Evolutionary conservation across 1,284 basidiomycete genomes (phyloP), one percentile per base, ranked within the genome.

Genomic region (Fomes fomentarius): DNA sequence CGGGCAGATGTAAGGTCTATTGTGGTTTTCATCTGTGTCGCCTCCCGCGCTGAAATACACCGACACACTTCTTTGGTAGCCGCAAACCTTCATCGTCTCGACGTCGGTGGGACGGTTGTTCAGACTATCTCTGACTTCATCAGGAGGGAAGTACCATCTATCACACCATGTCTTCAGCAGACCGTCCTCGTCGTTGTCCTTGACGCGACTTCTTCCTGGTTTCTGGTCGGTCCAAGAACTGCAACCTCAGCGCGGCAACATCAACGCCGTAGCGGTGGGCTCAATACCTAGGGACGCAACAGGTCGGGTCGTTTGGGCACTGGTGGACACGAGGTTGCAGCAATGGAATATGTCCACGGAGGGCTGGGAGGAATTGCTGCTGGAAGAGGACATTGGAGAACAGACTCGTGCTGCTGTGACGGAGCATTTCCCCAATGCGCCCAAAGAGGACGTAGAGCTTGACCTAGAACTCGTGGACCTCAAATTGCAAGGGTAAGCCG

Each of bases 391-490:
- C 54, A 62, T 89, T 12, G 72, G 75, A 0, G 71, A 64, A 7
- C 63, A 76, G 11, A 69, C 81, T 15, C 69, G 72, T 11, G 61
- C 67, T 1, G 77, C 80, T 11, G 65, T 87, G 14, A 72, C 76
- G 50, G 70, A 74, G 25, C 70, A 72, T 12, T 76, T 83, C 55
- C 70, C 66, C 1, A 48, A 61, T 54, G 58, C 73, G 42, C 67
- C 76, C 46, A 47, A 66, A n/a, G 69, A 78, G 49, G 76, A 83
- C 50, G 60, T 69, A 8, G 74, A 75, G 38, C 64, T 87, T 40
- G 88, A 90, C 62, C 69, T 91, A 10, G 89, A 91, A 62, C 69
- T 91, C 35, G 69, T 89, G 40, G 89, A 91, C 69, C 58, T 90
- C 33, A 80, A 79, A n/a, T 66, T 86, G 17, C 81, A 86, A 51